Evolutionary conservation across 1,284 basidiomycete genomes (phyloP).

Genomic region (Leccinum brunneo-olivaceum): DNA sequence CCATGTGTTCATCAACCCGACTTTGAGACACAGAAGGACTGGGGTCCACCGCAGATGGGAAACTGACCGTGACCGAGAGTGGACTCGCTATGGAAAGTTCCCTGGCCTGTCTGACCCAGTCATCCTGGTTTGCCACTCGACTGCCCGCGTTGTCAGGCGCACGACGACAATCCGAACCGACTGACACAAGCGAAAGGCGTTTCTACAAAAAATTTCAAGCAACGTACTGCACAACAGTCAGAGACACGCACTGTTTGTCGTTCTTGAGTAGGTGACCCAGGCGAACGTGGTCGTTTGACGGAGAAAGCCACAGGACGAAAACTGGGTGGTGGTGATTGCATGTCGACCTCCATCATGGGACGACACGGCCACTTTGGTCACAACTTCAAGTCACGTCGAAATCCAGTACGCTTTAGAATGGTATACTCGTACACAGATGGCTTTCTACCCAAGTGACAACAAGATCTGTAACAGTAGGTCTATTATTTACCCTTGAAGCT

Average conservation of each 20-base stretch:
- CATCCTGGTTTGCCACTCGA: constrained; percentile 44
- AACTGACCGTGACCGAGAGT: constrained; percentile 18
- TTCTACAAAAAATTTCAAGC: constrained; percentile 36
- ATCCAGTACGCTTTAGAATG: neutral
- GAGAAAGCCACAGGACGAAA: constrained; percentile 25
- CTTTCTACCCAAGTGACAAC: constrained; percentile 12
- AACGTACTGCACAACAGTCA: neutral
- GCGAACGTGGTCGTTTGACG: constrained; percentile 54
- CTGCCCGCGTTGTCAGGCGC: constrained; percentile 20
- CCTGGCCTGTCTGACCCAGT: constrained; percentile 61
- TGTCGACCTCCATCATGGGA: constrained; percentile 49
- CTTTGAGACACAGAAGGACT: constrained; percentile 10
- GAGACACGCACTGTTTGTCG: constrained; percentile 43
- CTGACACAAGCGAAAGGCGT: constrained; percentile 42
- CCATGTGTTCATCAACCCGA: constrained; percentile 25
- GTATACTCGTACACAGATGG: constrained; percentile 9
- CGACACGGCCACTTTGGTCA: no score
- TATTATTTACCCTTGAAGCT: constrained; percentile 39
- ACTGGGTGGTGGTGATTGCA: constrained; percentile 37
- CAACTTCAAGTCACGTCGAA: no score
- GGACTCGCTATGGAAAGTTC: constrained; percentile 55
- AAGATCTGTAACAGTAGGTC: neutral
- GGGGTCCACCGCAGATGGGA: constrained; percentile 4
- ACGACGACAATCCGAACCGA: constrained; percentile 19
- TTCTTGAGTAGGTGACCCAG: constrained; percentile 39